Base-by-base conservation (phyloP, 176 grass and related monocot genomes). In the Triticum dicoccoides region DNA sequence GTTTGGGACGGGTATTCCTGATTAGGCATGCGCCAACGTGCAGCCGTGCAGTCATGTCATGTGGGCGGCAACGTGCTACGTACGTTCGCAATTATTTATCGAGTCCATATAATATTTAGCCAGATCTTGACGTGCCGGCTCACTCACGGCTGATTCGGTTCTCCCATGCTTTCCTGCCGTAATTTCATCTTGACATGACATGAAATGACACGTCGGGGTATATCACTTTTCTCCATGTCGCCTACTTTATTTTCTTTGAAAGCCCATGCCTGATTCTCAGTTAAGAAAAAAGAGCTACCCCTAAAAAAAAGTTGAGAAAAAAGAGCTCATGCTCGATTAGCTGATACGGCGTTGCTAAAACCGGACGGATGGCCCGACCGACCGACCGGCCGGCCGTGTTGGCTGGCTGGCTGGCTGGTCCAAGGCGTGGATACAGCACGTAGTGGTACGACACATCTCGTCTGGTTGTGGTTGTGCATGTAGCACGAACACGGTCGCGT, bases 1-100 rank as follows among this genome's bases (percentile, higher is more conserved):
- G 14, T 54, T 18, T 18, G 51, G 51, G 51, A 54, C 51, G 51
- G 51, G 51, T 18, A 54, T 54, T 54, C 64, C 80, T 33, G 7
- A 82, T 69, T 34, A 11, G 64, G 80, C 64, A 82, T 82, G 29
- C 44, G 52, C 35, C 80, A 23, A 81, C 41, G 64, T 81, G 42
- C 42, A 44, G 42, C 41, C 41, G 42, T 44, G 42, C 44, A 54
- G 11, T 35, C 44, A 54, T 52, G 42, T 68, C 7, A 30, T 10
- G n/a, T 24, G 9, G 5, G 17, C 67, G 39, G 67, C 24, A 63
- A 63, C 4, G 9, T 18, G 7, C 51, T 49, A 47, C 11, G 11
- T 11, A 47, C 44, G 38, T 2, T 44, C 42, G 10, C 42, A 44
- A 44, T 44, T 23, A 9, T 5, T 61, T 61, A 44, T 44, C 4